phyloP scores from a whole-genome alignment of 108 stramenopile genomes.

The Skeletonema costatum region DNA sequence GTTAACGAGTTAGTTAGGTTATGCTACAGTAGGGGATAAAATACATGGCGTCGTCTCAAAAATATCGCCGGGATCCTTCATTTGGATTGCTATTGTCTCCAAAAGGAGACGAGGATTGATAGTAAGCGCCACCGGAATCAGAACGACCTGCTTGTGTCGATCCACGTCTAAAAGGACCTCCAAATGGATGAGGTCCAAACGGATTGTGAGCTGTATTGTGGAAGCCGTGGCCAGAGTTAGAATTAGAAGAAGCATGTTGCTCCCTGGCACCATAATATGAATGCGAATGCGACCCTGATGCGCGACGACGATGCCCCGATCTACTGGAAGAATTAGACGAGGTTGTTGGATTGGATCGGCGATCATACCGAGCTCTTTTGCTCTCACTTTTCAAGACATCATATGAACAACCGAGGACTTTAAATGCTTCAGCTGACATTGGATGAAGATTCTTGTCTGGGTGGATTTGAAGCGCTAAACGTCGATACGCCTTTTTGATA shows the following conservation, averaged over 20 bases:
- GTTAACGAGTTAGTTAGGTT: too few relatives aligned
- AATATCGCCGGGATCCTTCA: too few relatives aligned
- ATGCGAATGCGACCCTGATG: background rate
- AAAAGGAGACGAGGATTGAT: too few relatives aligned
- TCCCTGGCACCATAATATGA: background rate
- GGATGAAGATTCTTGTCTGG: slow-evolving; percentile 90
- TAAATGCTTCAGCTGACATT: slow-evolving; percentile 12
- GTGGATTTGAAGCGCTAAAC: slow-evolving; percentile 77
- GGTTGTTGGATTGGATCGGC: background rate
- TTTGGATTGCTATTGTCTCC: too few relatives aligned
- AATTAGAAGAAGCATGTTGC: too few relatives aligned
- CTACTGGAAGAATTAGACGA: background rate
- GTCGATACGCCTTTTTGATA: slow-evolving; percentile 79
- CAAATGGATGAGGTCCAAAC: too few relatives aligned
- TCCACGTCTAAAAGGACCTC: too few relatives aligned
- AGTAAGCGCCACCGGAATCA: too few relatives aligned
- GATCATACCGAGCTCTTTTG: slow-evolving; percentile 17
- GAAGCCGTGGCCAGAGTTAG: background rate
- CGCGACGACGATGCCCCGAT: background rate
- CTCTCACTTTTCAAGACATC: slow-evolving; percentile 64
- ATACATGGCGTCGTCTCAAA: too few relatives aligned
- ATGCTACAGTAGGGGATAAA: too few relatives aligned
- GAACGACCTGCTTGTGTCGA: too few relatives aligned
- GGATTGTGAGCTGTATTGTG: background rate
- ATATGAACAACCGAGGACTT: slow-evolving; percentile 26